Base-by-base conservation (phyloP, 2,329 filamentous ascomycete species). In the Alternaria sp. region DNA sequence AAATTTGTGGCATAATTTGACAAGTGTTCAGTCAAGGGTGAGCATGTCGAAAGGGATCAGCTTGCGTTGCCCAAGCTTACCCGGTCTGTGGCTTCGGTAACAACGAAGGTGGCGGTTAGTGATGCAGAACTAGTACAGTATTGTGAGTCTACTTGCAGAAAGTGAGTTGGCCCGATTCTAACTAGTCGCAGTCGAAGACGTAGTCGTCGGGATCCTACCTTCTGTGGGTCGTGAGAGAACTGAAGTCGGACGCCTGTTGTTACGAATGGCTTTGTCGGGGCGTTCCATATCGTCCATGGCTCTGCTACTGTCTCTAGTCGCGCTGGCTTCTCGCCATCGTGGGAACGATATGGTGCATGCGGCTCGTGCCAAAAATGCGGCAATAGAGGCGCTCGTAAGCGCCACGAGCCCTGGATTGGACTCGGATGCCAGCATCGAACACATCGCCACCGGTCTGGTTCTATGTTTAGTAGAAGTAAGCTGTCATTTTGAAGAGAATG, bases 401-500 rank as follows among this genome's bases (percentile, higher is more conserved):
- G 44, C 18, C n/a, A 48, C 44, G 14, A 22, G 44, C 4, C 18
- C 44, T 48, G 44, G 20, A 16, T 5, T 48, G 44, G 12, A 34
- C 1, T 20, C 30, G 12, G 28, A 48, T 34, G 12, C 28, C 28
- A 34, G 44, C 2, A 34, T 48, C 30, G 44, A 48, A 32, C 44
- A 48, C 11, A 48, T 48, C 7, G 44, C 44, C 12, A 34, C 44
- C 7, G 44, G 28, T 0, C 18, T 48, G 12, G 20, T 20, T 34
- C 5, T 48, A 8, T 48, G 44, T 14, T 34, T 48, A 11, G 44
- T 48, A 32, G 44, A 48, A 48, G 44, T 48, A 48, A 36, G 32
- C 14, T 1, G 5, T 22, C 7, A 2, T 11, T 4, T 7, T 0
- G 2, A 2, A 48, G 20, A 48, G 44, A 16, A 2, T 2, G 8